phyloP scores from a whole-genome alignment of 345 rosid genomes.

The Psidium friedrichsthalianum region DNA sequence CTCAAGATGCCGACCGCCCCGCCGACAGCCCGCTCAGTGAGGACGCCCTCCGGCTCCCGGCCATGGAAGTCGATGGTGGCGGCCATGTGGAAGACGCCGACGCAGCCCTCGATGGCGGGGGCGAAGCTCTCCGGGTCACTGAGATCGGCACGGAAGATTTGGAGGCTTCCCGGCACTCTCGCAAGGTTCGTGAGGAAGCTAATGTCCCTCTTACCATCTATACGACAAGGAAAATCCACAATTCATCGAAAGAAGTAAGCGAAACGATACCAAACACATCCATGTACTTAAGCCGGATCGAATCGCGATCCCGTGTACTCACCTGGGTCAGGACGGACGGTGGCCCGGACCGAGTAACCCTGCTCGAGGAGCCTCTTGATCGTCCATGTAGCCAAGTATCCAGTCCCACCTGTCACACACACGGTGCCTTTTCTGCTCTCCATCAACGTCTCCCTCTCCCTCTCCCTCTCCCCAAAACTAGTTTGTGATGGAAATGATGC shows the following conservation, averaged over 20 bases:
- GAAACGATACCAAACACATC: not conserved
- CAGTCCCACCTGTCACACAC: slow-evolving; percentile 21
- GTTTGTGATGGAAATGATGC: not conserved
- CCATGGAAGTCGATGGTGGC: slow-evolving; percentile 25
- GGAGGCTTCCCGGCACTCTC: slow-evolving; percentile 1
- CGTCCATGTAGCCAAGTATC: slow-evolving; percentile 16
- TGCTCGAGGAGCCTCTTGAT: slow-evolving; percentile 17
- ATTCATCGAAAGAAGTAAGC: not conserved
- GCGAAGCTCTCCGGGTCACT: slow-evolving; percentile 33
- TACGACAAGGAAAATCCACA: not conserved
- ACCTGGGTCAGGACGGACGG: slow-evolving; percentile 13
- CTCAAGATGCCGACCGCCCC: slow-evolving; percentile 44
- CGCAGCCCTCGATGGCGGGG: slow-evolving; percentile 48
- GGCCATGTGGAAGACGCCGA: slow-evolving; percentile 51
- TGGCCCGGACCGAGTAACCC: slow-evolving; percentile 22
- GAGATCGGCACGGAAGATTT: slow-evolving; percentile 39
- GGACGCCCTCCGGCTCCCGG: slow-evolving; percentile 31
- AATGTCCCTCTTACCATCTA: slow-evolving; percentile 8
- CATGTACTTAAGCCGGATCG: not conserved
- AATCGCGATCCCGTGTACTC: not conserved
- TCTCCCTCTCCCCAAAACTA: not conserved
- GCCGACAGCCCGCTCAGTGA: slow-evolving; percentile 28
- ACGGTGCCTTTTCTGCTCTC: not conserved
- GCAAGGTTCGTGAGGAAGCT: slow-evolving; percentile 10
- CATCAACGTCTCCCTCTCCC: not conserved